A percentile compares a stretch with the other conserved stretches of the same genome.
Conservation (phyloP, 345 rosid genomes). For the Populus euphratica region DNA sequence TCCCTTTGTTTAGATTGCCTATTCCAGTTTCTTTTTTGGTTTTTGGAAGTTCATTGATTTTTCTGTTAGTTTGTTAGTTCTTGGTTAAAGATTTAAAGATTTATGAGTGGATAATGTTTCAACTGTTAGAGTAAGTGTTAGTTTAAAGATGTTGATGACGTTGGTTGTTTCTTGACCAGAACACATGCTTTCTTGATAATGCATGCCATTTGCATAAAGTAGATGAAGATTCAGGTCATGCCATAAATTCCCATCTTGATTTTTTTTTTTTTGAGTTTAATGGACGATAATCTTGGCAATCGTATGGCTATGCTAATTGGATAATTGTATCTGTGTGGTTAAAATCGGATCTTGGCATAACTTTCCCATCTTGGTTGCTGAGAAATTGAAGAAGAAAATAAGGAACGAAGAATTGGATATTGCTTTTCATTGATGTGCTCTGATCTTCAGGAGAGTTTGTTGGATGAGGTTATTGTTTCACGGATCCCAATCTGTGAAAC, state of each 20-base stretch:
- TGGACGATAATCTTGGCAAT: neutral
- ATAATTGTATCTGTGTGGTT: neutral
- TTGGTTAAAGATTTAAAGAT: neutral
- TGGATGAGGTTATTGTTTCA: neutral
- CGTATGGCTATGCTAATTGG: neutral
- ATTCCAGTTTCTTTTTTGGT: neutral
- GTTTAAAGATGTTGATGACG: neutral
- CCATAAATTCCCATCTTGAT: conserved; percentile 2
- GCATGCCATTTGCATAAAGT: conserved; percentile 1
- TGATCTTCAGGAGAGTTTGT: neutral
- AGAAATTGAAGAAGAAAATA: neutral
- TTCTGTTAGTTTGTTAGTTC: neutral
- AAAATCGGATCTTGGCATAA: neutral
- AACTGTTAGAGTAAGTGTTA: neutral
- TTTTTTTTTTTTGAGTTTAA: neutral
- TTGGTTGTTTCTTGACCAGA: neutral
- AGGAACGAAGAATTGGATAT: neutral
- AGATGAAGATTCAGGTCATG: conserved; percentile 1
- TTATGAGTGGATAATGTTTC: neutral
- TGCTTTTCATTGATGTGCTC: neutral
- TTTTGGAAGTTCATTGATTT: neutral
- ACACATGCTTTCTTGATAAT: conserved; percentile 2
- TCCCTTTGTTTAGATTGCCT: neutral
- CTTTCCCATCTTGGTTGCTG: neutral
- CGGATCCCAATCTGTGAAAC: conserved; percentile 4